Evolutionary conservation across 2,329 filamentous ascomycete genomes (phyloP), one percentile per base, ranked within the genome.

Genomic region (Acarospora socialis): DNA sequence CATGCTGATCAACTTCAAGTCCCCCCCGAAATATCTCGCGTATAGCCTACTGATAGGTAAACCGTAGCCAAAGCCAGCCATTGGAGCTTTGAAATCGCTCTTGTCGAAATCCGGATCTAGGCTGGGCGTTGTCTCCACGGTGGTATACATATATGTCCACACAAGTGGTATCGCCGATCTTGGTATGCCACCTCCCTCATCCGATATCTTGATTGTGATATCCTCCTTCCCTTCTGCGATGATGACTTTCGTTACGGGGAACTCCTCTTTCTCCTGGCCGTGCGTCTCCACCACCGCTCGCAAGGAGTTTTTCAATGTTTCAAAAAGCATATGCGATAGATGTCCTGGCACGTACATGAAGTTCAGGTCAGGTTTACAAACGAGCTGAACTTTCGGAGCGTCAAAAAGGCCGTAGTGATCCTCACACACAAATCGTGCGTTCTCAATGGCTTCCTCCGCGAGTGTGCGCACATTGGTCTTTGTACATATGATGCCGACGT

Each of bases 91-190:
- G 66, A 98, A 98, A 56, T 98, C 90, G 59, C 78, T 93, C 63
- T 95, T 92, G 59, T 98, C 87, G 55, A 95, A 98, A 54, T 95
- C 87, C 1, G 90, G 90, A 51, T 98, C 90, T 40, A 98, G 63
- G 51, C 77, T 92, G 9, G 90, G 90, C 14, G 90, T 95, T 46
- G 86, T 76, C 55, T 95, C 90, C 42, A 98, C 90, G 2, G 90
- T 98, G 21, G 90, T 98, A 56, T 98, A 98, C 90, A 95, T 98
- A 56, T 98, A 98, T 8, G 90, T 98, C 90, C 90, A 98, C n/a
- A 95, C 90, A 9, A 98, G 68, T 4, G 90, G 90, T 42, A 98
- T 95, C 32, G 83, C 73, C 47, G 81, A 92, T 48, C 90, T 68
- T 0, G 90, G 84, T 32, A 98, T 95, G 40, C 90, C 90, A 42